These are phyloP conservation scores for Vaccinium darrowii DNA, from an alignment of 148 eudicot genomes.

Conservation along the genomic window DNA sequence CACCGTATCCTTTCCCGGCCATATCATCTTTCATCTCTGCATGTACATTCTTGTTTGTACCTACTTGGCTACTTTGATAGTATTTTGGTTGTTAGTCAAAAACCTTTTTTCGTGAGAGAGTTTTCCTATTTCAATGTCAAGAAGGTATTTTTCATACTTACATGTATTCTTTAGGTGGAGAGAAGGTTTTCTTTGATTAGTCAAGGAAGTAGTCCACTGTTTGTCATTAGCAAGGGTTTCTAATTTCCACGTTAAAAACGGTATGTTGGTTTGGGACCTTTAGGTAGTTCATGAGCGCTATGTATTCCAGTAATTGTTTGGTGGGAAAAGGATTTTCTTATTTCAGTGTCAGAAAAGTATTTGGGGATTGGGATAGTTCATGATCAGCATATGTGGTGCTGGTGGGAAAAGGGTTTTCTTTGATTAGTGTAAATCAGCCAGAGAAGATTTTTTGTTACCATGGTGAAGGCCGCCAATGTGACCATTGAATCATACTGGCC, in stretches of 20 bases:
- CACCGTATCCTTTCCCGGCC: not conserved
- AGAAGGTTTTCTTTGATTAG: no score
- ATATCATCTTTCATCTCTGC: not conserved
- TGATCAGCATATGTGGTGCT: not conserved
- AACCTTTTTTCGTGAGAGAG: no score
- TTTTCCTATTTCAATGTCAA: not conserved
- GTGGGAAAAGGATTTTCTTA: no score
- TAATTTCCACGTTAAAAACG: no score
- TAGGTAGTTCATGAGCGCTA: no score
- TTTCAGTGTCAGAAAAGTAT: not conserved
- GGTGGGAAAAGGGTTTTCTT: not conserved
- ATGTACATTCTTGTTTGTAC: no score
- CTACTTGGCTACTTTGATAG: no score
- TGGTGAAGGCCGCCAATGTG: not conserved
- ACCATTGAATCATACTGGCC: slow-evolving; percentile 3
- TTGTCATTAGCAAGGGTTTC: not conserved
- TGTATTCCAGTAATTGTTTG: no score
- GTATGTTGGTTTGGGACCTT: no score
- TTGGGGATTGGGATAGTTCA: not conserved
- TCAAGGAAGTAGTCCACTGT: no score
- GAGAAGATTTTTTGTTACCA: not conserved
- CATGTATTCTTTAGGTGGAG: no score
- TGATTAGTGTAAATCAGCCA: slow-evolving; percentile 1
- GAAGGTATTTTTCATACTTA: not conserved
- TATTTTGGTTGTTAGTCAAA: no score